These are phyloP conservation scores for Eucalyptus fibrosa DNA, from an alignment of 345 rosid genomes.

Conservation along the genomic window DNA sequence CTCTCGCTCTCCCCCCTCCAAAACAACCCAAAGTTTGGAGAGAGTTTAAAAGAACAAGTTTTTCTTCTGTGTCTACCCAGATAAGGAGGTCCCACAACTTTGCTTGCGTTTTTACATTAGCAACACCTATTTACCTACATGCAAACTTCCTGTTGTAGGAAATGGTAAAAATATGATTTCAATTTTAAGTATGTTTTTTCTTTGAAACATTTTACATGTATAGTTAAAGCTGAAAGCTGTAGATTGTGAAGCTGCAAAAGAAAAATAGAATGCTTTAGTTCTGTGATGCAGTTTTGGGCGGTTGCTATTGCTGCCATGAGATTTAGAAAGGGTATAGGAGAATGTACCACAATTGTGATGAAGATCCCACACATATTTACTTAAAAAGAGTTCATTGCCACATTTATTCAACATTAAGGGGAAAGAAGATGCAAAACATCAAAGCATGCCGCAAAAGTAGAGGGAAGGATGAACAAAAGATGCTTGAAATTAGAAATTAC, in stretches of 20 bases:
- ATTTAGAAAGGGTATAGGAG: not conserved
- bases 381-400: not conserved
- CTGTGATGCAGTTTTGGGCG: not conserved
- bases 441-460: not conserved
- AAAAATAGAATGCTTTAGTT: not conserved
- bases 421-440: not conserved
- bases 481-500: not conserved
- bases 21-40: not conserved
- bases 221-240: not conserved
- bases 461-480: not conserved
- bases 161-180: not conserved
- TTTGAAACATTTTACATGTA: not conserved
- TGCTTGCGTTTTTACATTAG: not conserved
- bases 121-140: not conserved
- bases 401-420: not conserved
- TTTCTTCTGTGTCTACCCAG: not conserved
- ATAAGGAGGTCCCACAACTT: not conserved
- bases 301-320: not conserved
- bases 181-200: not conserved
- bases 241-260: not conserved
- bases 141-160: not conserved
- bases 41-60: not conserved
- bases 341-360: not conserved
- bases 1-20: fast-evolving
- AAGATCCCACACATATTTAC: not conserved